These are phyloP conservation scores for Saussurea involucrata DNA, from an alignment of 129 eudicot genomes.

Conservation along the genomic window DNA sequence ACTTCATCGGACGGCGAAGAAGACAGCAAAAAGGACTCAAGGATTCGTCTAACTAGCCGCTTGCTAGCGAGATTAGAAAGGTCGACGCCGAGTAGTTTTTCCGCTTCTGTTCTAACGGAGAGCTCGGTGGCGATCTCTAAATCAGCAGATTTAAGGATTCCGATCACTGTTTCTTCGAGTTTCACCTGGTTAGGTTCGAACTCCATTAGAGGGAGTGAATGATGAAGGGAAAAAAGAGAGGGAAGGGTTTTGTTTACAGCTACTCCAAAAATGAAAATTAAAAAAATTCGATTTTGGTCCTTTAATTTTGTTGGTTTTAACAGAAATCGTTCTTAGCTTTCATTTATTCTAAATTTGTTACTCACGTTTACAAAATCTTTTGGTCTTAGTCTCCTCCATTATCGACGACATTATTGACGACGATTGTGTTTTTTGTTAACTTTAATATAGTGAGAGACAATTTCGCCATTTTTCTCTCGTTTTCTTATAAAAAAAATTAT, in stretches of 20 bases:
- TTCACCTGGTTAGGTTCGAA: conserved; percentile 17
- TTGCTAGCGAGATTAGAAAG: conserved; percentile 44
- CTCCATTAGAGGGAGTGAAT: conserved; percentile 36
- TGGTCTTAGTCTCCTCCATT: not conserved
- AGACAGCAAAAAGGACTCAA: conserved; percentile 66
- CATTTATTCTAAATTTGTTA: not conserved
- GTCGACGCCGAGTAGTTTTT: conserved; percentile 45
- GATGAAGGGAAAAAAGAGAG: not conserved
- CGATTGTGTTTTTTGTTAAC: not conserved
- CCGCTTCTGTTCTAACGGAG: conserved; percentile 49
- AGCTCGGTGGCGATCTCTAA: conserved; percentile 60
- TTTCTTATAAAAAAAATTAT: not conserved
- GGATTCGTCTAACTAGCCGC: conserved; percentile 38
- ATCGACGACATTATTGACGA: not conserved
- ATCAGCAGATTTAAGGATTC: conserved; percentile 53
- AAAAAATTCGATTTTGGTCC: not conserved
- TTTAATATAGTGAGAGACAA: not conserved
- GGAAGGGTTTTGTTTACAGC: conserved; percentile 7
- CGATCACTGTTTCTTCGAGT: conserved; percentile 53
- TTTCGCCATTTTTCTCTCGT: not conserved
- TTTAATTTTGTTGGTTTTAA: not conserved
- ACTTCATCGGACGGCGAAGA: conserved; percentile 19
- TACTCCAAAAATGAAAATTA: not conserved
- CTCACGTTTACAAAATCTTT: not conserved
- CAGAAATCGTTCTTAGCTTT: not conserved